phyloP scores from a whole-genome alignment of 2,329 filamentous ascomycete genomes.

The Fusarium sp. region DNA sequence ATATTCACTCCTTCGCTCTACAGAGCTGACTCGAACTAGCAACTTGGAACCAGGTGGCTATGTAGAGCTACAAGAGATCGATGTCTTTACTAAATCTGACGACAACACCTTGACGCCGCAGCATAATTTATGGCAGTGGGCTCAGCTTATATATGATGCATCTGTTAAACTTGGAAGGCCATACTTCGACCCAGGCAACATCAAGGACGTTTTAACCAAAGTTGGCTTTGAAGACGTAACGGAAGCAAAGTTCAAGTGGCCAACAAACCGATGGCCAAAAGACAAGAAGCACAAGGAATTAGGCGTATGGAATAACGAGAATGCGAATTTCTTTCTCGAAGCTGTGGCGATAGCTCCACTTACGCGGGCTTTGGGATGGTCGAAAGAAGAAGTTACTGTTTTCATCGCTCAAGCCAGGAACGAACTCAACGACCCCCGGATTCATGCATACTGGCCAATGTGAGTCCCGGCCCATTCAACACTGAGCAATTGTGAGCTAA shows the following conservation, averaged over 20 bases:
- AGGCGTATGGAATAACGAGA: conserved; percentile 18
- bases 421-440: conserved; percentile 3
- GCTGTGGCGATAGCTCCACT: conserved; percentile 9
- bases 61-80: conserved; percentile 9
- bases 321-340: neutral
- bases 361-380: conserved; percentile 13
- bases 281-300: conserved; percentile 23
- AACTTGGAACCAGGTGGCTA: conserved; percentile 17
- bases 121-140: neutral
- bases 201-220: neutral
- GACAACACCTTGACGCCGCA: neutral
- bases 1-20: accelerated
- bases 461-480: neutral
- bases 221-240: conserved; percentile 8
- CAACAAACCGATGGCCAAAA: conserved; percentile 19
- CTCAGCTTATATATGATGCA: conserved; percentile 1
- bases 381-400: conserved; percentile 11
- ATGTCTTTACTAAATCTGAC: neutral
- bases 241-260: conserved; percentile 12
- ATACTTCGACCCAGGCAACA: neutral
- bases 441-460: conserved; percentile 32
- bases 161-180: conserved; percentile 8
- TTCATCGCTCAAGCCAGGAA: conserved; percentile 14
- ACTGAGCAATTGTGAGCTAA: neutral
- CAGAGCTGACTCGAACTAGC: neutral